Base-by-base conservation (phyloP, 371 early-diverging fungal species). In the Haplosporangium sp. region DNA sequence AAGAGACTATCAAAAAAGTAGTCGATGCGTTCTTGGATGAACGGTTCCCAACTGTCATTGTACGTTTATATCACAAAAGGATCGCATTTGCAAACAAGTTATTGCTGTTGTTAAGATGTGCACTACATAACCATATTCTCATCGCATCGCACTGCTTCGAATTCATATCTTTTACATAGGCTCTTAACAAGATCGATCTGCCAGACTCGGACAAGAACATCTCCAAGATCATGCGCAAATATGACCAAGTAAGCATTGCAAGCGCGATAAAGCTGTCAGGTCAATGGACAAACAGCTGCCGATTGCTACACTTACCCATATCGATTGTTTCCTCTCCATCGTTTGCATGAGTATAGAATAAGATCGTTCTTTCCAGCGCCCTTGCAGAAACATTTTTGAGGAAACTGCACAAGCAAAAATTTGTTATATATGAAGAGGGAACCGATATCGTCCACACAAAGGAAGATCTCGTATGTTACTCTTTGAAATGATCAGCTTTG, bases 181-280 rank as follows among this genome's bases (percentile, higher is more conserved):
- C 94, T 4, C 79, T 94, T 50, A 94, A 94, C 82, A 94, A 94
- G 64, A 93, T 94, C 45, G 95, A 94, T 65, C 83, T 92, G 67
- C 89, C 95, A 1, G 94, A 93, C 59, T 80, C 93, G 0, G 94
- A 91, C 71, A 91, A 90, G 74, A 93, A 93, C 69, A 93, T 94
- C 50, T 86, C 92, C 43, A 83, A 85, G 42, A 93, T 94, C 43
- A 83, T 88, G 81, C 79, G 91, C 13, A 87, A 87, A 64, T 94
- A 94, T 68, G 88, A 83, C 46, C 82, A 83, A 73, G 87, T 84
- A 80, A 21, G 52, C 29, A 29, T 29, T 29, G 4, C 29, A 29
- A n/a, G n/a, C 18, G 10, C 16, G 20, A 8, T 13, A 16, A 8
- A 13, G 6, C 48, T 48, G 18, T 36, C 6, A 52, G 13, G 14